These are phyloP conservation scores for Hortaea werneckii DNA, from an alignment of 2,329 filamentous ascomycete species.

Conservation along the genomic window DNA sequence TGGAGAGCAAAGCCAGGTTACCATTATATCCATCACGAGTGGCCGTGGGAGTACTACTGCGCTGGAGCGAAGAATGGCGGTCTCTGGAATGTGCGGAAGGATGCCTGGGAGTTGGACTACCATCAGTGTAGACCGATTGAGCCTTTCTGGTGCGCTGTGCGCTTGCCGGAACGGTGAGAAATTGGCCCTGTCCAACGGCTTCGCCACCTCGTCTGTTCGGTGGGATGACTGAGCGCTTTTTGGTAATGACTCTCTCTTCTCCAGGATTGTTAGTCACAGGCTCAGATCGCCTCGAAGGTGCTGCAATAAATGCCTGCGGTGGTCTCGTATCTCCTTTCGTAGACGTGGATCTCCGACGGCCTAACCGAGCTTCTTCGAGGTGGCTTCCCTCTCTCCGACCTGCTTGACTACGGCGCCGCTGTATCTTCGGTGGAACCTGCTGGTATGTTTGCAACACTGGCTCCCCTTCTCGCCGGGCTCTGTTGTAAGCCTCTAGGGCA, in stretches of 20 bases:
- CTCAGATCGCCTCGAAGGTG: slow-evolving; percentile 2
- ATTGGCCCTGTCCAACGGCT: not conserved
- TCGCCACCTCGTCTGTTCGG: not conserved
- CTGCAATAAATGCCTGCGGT: slow-evolving; percentile 3
- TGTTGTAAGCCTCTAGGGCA: slow-evolving; percentile 50
- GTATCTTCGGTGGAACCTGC: slow-evolving; percentile 6
- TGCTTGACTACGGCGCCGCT: slow-evolving; percentile 16
- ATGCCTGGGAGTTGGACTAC: slow-evolving; percentile 16
- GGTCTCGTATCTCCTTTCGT: slow-evolving; percentile 5
- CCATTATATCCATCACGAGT: slow-evolving; percentile 7
- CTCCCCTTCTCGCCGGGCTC: slow-evolving; percentile 37
- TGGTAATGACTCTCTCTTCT: slow-evolving; percentile 14
- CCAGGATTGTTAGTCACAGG: slow-evolving; percentile 1
- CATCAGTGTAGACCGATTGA: slow-evolving; percentile 14
- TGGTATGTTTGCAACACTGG: not conserved
- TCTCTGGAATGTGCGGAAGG: slow-evolving; percentile 3
- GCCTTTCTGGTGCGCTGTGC: slow-evolving; percentile 7
- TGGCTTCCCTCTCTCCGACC: slow-evolving; percentile 25
- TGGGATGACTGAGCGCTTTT: slow-evolving; percentile 13
- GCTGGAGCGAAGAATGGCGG: slow-evolving; percentile 8
- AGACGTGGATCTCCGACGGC: slow-evolving; percentile 9
- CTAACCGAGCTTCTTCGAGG: slow-evolving; percentile 21
- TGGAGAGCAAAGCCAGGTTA: slow-evolving; percentile 4
- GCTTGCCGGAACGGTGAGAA: slow-evolving; percentile 3
- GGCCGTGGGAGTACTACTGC: slow-evolving; percentile 3